Base-by-base conservation (phyloP, 352 stramenopile species). In the Pythium rishiriense region DNA sequence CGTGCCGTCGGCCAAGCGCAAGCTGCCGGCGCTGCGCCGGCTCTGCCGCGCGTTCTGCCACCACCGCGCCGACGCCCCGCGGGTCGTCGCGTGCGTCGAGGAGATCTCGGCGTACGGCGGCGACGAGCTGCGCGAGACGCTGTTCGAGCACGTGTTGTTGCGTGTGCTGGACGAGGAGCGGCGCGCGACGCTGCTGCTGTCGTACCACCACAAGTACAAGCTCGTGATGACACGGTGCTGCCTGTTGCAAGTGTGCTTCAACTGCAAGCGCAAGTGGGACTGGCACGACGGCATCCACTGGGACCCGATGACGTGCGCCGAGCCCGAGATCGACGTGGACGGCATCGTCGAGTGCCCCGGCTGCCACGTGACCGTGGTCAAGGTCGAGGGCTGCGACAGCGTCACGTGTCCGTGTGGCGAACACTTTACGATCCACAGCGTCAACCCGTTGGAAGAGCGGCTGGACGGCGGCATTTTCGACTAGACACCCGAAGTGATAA, bases 361-460 rank as follows among this genome's bases (percentile, higher is more conserved):
- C 1, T 86, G 78, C 52, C 75, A 71, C 25, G 69, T 79, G 21
- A 81, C 74, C 62, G 54, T 84, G 24, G 55, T 87, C 42, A 83
- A 83, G 42, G 72, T 83, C 21, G 77, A 86, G 26, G 74, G 72
- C 1, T 86, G 77, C 48, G 60, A 68, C 47, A 64, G 35, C 12
- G 77, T 86, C 43, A 60, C 58, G 33, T 85, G 77, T 49, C 37
- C 64, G n/a, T 86, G 74, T 22, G 60, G 74, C 61, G 39, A 67
- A 19, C 59, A 66, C 49, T 66, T 66, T 51, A 51, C 42, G 26
- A 60, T 66, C 50, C 39, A 51, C 22, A 66, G 45, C 29, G 21
- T 35, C 0, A 42, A 66, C 42, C 59, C 59, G 24, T 60, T 60
- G 22, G 58, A 55, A 33, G 58, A 65, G 24, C 58, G 58, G 2